Evolutionary conservation across 2,329 filamentous ascomycete genomes (phyloP), one percentile per base, ranked within the genome.

Genomic region (Ophiobolus disseminans): DNA sequence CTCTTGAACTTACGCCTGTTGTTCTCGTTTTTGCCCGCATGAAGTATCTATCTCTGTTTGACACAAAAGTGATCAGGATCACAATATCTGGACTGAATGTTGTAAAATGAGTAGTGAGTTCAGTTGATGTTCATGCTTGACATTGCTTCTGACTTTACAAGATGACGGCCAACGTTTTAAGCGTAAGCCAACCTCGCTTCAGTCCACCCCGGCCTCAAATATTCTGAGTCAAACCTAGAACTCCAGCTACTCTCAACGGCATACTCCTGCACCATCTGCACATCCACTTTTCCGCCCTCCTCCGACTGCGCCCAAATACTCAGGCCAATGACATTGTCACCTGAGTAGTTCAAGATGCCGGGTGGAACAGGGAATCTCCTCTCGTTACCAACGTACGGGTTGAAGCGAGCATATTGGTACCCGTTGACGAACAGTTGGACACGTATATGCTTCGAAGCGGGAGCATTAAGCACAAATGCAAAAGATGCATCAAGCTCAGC

Each of bases 391-490:
- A 87, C 83, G 40, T 81, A 78, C 0, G 84, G 82, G 50, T 82
- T 80, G 59, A 80, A 86, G 6, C 82, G 77, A 2, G 81, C 84
- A 55, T 84, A 86, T 60, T 86, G 83, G 58, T 86, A 87, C 0
- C 84, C 84, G 45, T 87, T 87, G n/a, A 86, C 78, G 45, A 83
- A 86, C 2, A 87, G 64, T 57, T 84, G 77, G 0, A 78, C 80
- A 9, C 84, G 76, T 10, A 82, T 76, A 0, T 76, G 74, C 13
- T 72, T 68, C 5, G 74, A 73, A 0, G 71, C 66, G 0, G 78
- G 73, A 0, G 80, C 78, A 0, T 75, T 76, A 2, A 86, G 69
- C 2, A 77, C 72, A 59, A 86, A 82, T 0, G 81, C 81, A 22
- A 86, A 74, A 0, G 81, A 81, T 0, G 84, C 79, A 45, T 86